These are phyloP conservation scores for Gilbertella persicaria DNA, from an alignment of 371 early-diverging fungal genomes.

Conservation along the genomic window DNA sequence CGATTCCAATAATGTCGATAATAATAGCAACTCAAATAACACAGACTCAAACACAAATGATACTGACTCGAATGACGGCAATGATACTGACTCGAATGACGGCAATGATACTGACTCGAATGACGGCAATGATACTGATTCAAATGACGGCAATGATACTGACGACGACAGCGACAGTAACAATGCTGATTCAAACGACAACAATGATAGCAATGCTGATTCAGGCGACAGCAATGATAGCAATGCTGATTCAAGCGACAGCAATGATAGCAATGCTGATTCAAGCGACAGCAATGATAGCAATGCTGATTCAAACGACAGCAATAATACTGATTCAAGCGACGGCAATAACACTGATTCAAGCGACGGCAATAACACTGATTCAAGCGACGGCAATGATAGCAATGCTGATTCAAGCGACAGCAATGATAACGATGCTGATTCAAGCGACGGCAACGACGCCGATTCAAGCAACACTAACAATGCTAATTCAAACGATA, in stretches of 20 bases:
- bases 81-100: not conserved
- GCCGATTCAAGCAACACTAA: not conserved
- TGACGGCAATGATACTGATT: not conserved
- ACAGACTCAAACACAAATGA: not conserved
- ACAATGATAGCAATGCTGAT: not conserved
- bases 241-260: not conserved
- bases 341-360: not conserved
- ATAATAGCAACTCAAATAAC: too few species aligned
- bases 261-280: conserved; percentile 1
- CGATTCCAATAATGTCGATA: not conserved
- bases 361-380: not conserved
- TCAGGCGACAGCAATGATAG: not conserved
- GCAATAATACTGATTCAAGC: not conserved
- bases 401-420: not conserved
- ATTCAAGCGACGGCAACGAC: too few species aligned
- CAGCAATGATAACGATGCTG: not conserved
- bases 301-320: not conserved
- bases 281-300: conserved; percentile 1
- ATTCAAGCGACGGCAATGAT: not conserved
- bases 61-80: not conserved
- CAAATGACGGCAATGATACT: not conserved
- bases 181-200: not conserved
- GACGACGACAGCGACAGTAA: conserved; percentile 1
- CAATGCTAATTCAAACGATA: not conserved
- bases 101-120: too few species aligned